Evolutionary conservation across 73 alveolate genomes (phyloP).

Genomic region (Paramecium primaurelia): DNA sequence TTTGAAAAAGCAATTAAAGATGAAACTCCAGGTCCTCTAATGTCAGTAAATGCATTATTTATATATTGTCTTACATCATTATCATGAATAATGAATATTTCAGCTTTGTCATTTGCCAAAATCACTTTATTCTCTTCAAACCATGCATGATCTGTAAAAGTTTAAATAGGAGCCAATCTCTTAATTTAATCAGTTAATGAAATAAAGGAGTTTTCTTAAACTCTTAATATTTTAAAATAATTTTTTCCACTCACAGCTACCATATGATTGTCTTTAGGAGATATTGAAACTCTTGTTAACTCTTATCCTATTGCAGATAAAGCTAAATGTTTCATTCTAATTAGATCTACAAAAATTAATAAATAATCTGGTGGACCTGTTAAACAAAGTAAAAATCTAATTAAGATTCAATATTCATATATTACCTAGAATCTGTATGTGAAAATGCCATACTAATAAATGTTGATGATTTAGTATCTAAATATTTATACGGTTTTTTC

Average conservation of each 20-base stretch:
- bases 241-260: slow-evolving; percentile 82
- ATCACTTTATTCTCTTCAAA: slow-evolving; percentile 79
- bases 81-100: slow-evolving; percentile 74
- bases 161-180: slow-evolving; percentile 69
- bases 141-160: slow-evolving; percentile 86
- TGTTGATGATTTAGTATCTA: slow-evolving; percentile 57
- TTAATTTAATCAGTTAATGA: slow-evolving; percentile 70
- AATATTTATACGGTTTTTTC: slow-evolving; percentile 47
- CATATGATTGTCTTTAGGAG: slow-evolving; percentile 82
- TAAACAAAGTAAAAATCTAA: slow-evolving; percentile 51
- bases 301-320: slow-evolving; percentile 50
- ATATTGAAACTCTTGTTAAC: slow-evolving; percentile 74
- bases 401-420: neutral
- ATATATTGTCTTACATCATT: slow-evolving; percentile 70
- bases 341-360: slow-evolving; percentile 61
- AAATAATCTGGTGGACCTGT: slow-evolving; percentile 68
- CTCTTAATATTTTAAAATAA: slow-evolving; percentile 80
- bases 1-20: slow-evolving; percentile 67
- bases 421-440: slow-evolving; percentile 55
- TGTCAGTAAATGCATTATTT: slow-evolving; percentile 48
- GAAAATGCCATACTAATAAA: slow-evolving; percentile 62
- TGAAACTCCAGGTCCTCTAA: slow-evolving; percentile 35
- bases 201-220: slow-evolving; percentile 83
- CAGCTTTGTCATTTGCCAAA: slow-evolving; percentile 79
- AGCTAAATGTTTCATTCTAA: slow-evolving; percentile 59